These are phyloP conservation scores for Pseudopithomyces maydicus DNA, from an alignment of 2,329 filamentous ascomycete genomes.

Conservation along the genomic window DNA sequence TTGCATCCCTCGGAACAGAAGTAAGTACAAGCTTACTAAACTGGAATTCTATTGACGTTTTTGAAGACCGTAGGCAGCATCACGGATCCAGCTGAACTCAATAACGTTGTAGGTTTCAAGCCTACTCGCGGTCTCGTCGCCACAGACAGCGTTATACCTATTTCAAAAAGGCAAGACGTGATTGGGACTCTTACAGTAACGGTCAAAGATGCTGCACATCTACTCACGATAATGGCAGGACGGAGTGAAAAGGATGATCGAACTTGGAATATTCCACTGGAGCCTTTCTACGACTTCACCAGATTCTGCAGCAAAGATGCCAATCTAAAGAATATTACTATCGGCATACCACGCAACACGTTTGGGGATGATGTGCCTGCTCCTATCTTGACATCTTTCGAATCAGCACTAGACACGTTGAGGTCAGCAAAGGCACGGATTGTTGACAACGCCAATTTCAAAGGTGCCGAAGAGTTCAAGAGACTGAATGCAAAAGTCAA, in stretches of 20 bases:
- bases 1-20: background rate
- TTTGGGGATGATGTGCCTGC: background rate
- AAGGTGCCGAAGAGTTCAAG: slow-evolving; percentile 44
- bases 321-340: slow-evolving; percentile 9
- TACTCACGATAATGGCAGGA: slow-evolving; percentile 48
- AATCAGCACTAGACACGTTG: slow-evolving; percentile 4
- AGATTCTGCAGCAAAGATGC: slow-evolving; percentile 12
- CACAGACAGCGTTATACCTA: slow-evolving; percentile 63
- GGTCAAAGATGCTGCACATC: slow-evolving; percentile 55
- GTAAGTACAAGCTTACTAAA: background rate
- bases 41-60: too few species aligned
- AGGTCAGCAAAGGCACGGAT: slow-evolving; percentile 14
- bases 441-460: slow-evolving; percentile 30
- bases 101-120: slow-evolving; percentile 24
- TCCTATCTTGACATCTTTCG: slow-evolving; percentile 6
- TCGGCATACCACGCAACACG: slow-evolving; percentile 10
- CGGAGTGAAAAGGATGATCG: background rate
- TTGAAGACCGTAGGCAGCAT: slow-evolving; percentile 18
- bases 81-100: slow-evolving; percentile 21
- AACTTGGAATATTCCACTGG: background rate
- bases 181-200: slow-evolving; percentile 58
- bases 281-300: background rate
- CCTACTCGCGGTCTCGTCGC: slow-evolving; percentile 57
- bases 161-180: slow-evolving; percentile 58
- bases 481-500: slow-evolving; percentile 44